Evolutionary conservation across 2,329 filamentous ascomycete species (phyloP), one percentile per base, ranked within the genome.

Genomic region (Stachybotrys elegans): DNA sequence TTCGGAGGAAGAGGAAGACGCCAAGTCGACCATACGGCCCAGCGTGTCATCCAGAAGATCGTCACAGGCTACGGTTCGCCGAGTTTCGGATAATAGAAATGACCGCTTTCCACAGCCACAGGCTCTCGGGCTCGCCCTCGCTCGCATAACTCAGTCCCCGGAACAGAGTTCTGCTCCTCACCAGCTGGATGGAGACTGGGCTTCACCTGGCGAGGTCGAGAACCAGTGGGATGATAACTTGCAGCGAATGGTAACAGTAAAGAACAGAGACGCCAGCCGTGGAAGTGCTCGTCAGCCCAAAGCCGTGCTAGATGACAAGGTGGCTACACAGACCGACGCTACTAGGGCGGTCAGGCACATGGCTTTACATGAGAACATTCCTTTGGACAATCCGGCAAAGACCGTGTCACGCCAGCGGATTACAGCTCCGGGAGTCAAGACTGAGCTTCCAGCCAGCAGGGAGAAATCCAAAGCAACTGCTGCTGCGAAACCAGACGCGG

Each of bases 171-270:
- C 63, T 41, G 71, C 68, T 8, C 70, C 69, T 21, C 67, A 54
- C 47, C 68, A 68, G 43, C 81, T 80, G 58, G 80, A 84, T 55
- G 79, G 78, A 34, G 74, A 78, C 57, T 84, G 78, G 78, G 67
- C 60, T 41, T 67, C 68, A 23, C 58, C 61, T 22, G 68, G 59
- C 51, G 71, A 78, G 49, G 70, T 72, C 23, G 73, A 73, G 49
- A 65, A 70, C 57, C 75, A 79, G 63, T 79, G 75, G 73, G 74
- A 81, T 51, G 63, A 71, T 48, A 74, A 75, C 58, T 60, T 75
- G 31, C 66, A 70, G 53, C 72, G 74, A 62, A 72, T 76, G 68
- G 75, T 78, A 34, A 72, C 65, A 16, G 70, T 79, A 22, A 72
- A 70, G 51, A 80, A 34, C 31, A 12, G 31, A 8, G n/a, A 34